Conservation (phyloP, 2,329 filamentous ascomycete genomes). For the Macroventuria anomochaeta region DNA sequence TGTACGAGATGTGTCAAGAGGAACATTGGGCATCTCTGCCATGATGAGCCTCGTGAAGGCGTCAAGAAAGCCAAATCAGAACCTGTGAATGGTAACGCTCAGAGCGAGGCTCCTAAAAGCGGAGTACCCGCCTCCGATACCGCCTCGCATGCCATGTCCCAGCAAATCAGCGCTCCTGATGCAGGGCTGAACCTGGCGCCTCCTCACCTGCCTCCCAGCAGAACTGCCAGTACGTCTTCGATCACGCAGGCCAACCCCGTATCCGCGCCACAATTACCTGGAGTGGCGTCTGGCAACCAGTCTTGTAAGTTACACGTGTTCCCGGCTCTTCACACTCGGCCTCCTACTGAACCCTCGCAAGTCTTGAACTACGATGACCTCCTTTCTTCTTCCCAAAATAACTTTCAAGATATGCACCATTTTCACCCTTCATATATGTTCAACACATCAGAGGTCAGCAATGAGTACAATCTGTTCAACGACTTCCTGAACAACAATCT, state of each 20-base stretch:
- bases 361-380: conserved; percentile 86
- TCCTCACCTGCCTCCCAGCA: conserved; percentile 43
- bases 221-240: conserved; percentile 58
- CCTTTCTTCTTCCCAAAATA: conserved; percentile 74
- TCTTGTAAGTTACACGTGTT: conserved; percentile 69
- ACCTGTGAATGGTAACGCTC: conserved; percentile 44
- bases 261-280: conserved; percentile 69
- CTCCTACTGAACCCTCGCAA: conserved; percentile 51
- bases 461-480: conserved; percentile 95
- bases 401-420: conserved; percentile 92
- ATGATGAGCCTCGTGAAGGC: conserved; percentile 89
- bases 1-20: conserved; percentile 98
- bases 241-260: conserved; percentile 75
- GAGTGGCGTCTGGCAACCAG: conserved; percentile 69
- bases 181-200: conserved; percentile 49
- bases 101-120: conserved; percentile 39
- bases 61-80: conserved; percentile 78
- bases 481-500: conserved; percentile 94
- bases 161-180: conserved; percentile 42
- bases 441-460: conserved; percentile 88
- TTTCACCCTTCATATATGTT: conserved; percentile 97
- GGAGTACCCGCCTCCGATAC: conserved; percentile 41
- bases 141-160: conserved; percentile 35
- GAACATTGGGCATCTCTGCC: conserved; percentile 97
- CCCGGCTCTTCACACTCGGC: conserved; percentile 28